Conservation (phyloP, 768 basidiomycete species). For the Pleurotus ostreatus region DNA sequence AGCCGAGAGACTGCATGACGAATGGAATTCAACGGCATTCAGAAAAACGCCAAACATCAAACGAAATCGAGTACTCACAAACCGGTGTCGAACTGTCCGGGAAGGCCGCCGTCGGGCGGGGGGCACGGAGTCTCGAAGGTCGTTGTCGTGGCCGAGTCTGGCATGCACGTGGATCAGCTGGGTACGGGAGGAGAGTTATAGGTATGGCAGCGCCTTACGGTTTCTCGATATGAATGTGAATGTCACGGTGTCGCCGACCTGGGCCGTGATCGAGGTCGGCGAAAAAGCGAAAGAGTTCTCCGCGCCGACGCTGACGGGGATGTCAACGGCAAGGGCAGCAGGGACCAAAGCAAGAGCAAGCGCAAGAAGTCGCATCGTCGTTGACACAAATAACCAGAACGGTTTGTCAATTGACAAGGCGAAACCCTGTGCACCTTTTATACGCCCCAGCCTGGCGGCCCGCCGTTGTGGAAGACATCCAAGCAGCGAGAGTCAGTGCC, state of each 20-base stretch:
- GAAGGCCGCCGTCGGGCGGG: constrained; percentile 14
- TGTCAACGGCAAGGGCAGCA: constrained; percentile 9
- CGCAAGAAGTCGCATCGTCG: not conserved
- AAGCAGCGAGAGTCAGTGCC: not conserved
- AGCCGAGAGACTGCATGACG: constrained; percentile 8
- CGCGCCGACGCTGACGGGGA: constrained; percentile 13
- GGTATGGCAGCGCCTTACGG: constrained; percentile 4
- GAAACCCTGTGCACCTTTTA: not conserved
- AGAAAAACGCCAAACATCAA: not conserved
- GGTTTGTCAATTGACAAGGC: not conserved
- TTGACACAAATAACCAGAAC: not conserved
- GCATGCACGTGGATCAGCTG: not conserved
- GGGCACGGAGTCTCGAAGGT: constrained; percentile 17
- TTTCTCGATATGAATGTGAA: constrained; percentile 17
- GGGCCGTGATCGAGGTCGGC: constrained; percentile 12
- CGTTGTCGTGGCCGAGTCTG: constrained; percentile 15
- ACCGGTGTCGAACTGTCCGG: constrained; percentile 16
- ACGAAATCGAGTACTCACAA: constrained; percentile 9
- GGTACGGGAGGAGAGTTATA: not conserved
- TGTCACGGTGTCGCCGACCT: constrained; percentile 15
- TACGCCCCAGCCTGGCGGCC: not conserved
- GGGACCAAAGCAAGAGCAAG: constrained; percentile 12
- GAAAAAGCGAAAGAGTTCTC: constrained; percentile 12
- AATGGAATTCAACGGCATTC: not conserved
- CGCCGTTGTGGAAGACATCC: not conserved